Base-by-base conservation (phyloP, 371 early-diverging fungal species). In the Entomophthora muscae region DNA sequence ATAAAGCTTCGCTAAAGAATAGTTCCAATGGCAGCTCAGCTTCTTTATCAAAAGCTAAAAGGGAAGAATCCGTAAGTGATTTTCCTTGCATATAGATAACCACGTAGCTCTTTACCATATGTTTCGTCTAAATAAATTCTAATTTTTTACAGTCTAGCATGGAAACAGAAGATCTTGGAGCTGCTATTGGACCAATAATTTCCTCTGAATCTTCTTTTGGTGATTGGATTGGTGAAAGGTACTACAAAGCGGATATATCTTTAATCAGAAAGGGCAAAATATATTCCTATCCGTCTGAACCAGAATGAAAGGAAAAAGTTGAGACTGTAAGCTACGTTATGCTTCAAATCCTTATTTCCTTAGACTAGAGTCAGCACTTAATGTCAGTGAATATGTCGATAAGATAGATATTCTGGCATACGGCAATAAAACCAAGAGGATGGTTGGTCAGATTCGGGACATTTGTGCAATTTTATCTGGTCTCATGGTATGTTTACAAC, bases 401-500 rank as follows among this genome's bases (percentile, higher is more conserved):
- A 90, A 91, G 68, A 85, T 96, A 65, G 98, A 97, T 67, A 82
- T 92, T 63, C 74, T 88, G 24, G 78, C 82, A n/a, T 84, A 85
- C 68, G 77, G 83, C 29, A 86, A 78, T 76, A 93, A 92, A 70
- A 68, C 84, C 23, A 89, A 86, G 71, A 84, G 96, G n/a, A 89
- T 91, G 29, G 90, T 97, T 1, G 78, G 78, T 51, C 97, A 96
- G 73, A 94, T 97, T 72, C 86, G 86, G 64, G 95, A 96, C 65
- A 75, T 96, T 30, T 97, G 98, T 69, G 85, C 91, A 21, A 89
- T 93, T 52, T 75, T 97, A 53, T 86, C 89, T 7, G 98, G 98
- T 21, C 77, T 96, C 3, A 84, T 91, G 32, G 74, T 75, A 60
- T 3, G 23, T n/a, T n/a, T n/a, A n/a, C n/a, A n/a, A n/a, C n/a